Evolutionary conservation across 2,329 filamentous ascomycete species (phyloP).

Genomic region (Claviceps arundinis): DNA sequence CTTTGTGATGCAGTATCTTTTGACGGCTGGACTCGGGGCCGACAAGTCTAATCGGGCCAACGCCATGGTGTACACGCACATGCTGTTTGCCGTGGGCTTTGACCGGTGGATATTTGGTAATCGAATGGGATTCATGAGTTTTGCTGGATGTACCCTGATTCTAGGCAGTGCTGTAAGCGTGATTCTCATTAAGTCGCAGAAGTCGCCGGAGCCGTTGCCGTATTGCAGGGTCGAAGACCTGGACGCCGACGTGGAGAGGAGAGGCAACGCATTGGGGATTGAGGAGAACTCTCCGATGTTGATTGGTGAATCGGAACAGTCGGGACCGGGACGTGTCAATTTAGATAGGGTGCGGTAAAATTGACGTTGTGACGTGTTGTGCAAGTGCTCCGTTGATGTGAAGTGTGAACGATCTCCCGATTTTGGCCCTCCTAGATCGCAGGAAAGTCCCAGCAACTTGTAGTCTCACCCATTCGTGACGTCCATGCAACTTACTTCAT

Average conservation of each 20-base stretch:
- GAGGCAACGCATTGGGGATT: conserved; percentile 16
- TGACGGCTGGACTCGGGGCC: conserved; percentile 62
- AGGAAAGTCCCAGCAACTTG: no score
- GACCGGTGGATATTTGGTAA: conserved; percentile 40
- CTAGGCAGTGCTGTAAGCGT: conserved; percentile 40
- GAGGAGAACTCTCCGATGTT: conserved; percentile 29
- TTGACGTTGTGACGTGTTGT: no score
- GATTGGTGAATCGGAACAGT: conserved; percentile 16
- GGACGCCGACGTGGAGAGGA: conserved; percentile 16
- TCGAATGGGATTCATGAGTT: conserved; percentile 34
- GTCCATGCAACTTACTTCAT: no score
- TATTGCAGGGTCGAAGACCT: conserved; percentile 15
- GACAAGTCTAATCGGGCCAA: conserved; percentile 51
- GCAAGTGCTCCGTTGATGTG: no score
- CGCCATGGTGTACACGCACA: conserved; percentile 45
- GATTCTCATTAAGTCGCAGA: conserved; percentile 27
- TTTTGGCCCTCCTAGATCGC: no score
- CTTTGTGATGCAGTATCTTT: conserved; percentile 75
- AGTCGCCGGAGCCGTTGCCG: conserved; percentile 17
- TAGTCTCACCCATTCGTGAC: no score
- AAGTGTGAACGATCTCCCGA: no score
- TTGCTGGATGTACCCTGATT: conserved; percentile 38
- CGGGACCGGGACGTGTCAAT: conserved; percentile 11
- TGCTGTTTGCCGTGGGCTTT: conserved; percentile 41
- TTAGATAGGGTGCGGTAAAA: not conserved